Evolutionary conservation across 352 stramenopile species (phyloP), one percentile per base, ranked within the genome.

Genomic region (Globisporangium perplexum): DNA sequence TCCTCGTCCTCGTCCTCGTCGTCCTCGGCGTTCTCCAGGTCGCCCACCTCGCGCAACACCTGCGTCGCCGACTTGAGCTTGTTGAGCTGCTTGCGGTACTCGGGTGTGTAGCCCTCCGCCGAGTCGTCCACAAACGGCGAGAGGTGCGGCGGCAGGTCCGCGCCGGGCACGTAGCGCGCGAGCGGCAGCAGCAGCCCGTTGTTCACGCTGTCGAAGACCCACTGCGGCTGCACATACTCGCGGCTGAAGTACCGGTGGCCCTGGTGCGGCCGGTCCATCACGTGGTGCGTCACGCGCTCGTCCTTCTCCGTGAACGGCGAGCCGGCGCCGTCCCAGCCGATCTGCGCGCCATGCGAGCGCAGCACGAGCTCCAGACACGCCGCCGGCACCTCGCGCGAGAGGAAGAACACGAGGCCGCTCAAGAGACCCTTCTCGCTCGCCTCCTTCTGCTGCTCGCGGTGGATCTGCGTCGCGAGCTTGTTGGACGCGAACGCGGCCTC

Each of bases 211-310:
- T 99, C 97, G 50, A 99, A 96, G 24, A 99, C 79, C 97, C 97
- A 99, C 71, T 99, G 97, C 35, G 97, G 97, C 78, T 99, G 97
- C 43, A 99, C 83, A 62, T 97, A 99, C 72, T 99, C 97, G 63
- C 95, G 83, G 62, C 82, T 91, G 42, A 92, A 92, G 70, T 94
- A 92, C 4, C 71, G 83, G 54, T 94, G 74, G 15, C 86, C 86
- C 33, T 97, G 86, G 51, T 96, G 92, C 12, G 90, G 91, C 23
- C 96, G 86, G 66, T 99, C 96, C 63, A 97, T 90, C 50, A 99
- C 68, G 68, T 99, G 93, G 78, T 99, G 97, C 41, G 97, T 99
- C 61, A 99, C 98, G 36, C 76, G 78, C 30, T 86, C 55, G 69
- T 97, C 97, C 54, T 92, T 88, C 49, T 90, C 84, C 6, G 59